phyloP scores from a whole-genome alignment of 1,284 basidiomycete genomes.

The Albatrellus sp. region DNA sequence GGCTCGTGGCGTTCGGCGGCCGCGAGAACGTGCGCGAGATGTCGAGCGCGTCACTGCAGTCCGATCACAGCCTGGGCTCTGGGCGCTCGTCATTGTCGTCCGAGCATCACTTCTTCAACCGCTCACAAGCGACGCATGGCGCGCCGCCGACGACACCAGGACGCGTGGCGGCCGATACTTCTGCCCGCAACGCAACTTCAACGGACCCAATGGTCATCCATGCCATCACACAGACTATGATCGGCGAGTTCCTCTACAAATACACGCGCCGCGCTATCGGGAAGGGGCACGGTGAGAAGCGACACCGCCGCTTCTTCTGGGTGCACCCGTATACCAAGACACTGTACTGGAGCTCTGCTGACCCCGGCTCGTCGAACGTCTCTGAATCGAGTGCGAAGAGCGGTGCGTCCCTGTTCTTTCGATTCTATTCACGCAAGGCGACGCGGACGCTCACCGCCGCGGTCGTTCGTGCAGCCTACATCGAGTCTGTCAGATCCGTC shows the following conservation, averaged over 20 bases:
- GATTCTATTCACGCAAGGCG: no score
- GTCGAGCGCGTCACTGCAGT: slow-evolving; percentile 54
- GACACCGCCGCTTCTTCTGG: slow-evolving; percentile 98
- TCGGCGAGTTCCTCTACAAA: slow-evolving; percentile 97
- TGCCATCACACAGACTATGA: slow-evolving; percentile 99
- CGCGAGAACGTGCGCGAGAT: slow-evolving; percentile 36
- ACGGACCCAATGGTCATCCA: slow-evolving; percentile 87
- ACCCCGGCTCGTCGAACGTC: slow-evolving; percentile 81
- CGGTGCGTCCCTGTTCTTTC: slow-evolving; percentile 43
- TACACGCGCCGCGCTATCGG: slow-evolving; percentile 90
- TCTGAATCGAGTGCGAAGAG: slow-evolving; percentile 94
- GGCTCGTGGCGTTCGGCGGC: slow-evolving; percentile 28
- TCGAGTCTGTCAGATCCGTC: slow-evolving; percentile 83
- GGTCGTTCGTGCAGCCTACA: slow-evolving; percentile 61
- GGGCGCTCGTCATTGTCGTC: slow-evolving; percentile 72
- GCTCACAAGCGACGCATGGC: slow-evolving; percentile 17
- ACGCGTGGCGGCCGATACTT: slow-evolving; percentile 20
- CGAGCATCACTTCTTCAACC: slow-evolving; percentile 40
- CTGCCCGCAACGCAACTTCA: slow-evolving; percentile 20
- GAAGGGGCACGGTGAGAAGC: slow-evolving; percentile 80
- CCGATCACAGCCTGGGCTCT: slow-evolving; percentile 51
- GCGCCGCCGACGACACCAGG: slow-evolving; percentile 13
- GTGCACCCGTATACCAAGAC: slow-evolving; percentile 98
- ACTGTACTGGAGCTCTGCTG: slow-evolving; percentile 91
- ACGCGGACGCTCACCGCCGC: slow-evolving; percentile 7